These are phyloP conservation scores for Margaritispora aquatica DNA, from an alignment of 495 filamentous ascomycete species.

Conservation along the genomic window DNA sequence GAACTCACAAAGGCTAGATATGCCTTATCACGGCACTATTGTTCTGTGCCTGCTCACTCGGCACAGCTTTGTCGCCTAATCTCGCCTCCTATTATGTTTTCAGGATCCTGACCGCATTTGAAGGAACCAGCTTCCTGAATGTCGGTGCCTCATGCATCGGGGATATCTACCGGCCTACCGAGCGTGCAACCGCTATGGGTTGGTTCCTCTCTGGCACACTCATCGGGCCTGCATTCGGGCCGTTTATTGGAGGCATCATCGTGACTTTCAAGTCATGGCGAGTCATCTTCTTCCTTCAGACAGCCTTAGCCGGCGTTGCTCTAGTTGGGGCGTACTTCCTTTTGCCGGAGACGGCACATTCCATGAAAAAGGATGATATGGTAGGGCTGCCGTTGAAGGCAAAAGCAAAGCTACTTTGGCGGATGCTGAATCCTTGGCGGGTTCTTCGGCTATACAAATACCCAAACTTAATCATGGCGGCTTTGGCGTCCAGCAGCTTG, in stretches of 20 bases:
- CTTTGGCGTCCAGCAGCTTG: conserved; percentile 51
- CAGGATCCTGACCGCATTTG: conserved; percentile 61
- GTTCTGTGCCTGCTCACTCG: conserved; percentile 58
- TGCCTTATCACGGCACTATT: conserved; percentile 48
- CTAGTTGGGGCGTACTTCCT: conserved; percentile 55
- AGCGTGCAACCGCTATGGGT: conserved; percentile 61
- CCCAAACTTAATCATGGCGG: conserved; percentile 58
- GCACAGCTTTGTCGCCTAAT: conserved; percentile 61
- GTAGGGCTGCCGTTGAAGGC: conserved; percentile 37
- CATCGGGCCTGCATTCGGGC: conserved; percentile 65
- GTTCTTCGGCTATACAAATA: conserved; percentile 56
- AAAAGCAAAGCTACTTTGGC: conserved; percentile 47
- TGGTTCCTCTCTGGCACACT: conserved; percentile 67
- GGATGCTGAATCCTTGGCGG: conserved; percentile 55
- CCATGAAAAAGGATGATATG: conserved; percentile 49
- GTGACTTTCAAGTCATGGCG: conserved; percentile 65
- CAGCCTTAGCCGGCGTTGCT: conserved; percentile 51
- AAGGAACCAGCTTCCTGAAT: conserved; percentile 64
- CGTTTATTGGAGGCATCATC: conserved; percentile 61
- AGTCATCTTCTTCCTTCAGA: conserved; percentile 68
- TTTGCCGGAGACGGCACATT: conserved; percentile 64
- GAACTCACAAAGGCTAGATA: conserved; percentile 33
- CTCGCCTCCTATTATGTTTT: conserved; percentile 63
- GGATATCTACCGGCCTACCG: conserved; percentile 57
- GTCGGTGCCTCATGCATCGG: conserved; percentile 60